Evolutionary conservation across 2,329 filamentous ascomycete species (phyloP), one percentile per base, ranked within the genome.

Genomic region (Xylaria arbuscula): DNA sequence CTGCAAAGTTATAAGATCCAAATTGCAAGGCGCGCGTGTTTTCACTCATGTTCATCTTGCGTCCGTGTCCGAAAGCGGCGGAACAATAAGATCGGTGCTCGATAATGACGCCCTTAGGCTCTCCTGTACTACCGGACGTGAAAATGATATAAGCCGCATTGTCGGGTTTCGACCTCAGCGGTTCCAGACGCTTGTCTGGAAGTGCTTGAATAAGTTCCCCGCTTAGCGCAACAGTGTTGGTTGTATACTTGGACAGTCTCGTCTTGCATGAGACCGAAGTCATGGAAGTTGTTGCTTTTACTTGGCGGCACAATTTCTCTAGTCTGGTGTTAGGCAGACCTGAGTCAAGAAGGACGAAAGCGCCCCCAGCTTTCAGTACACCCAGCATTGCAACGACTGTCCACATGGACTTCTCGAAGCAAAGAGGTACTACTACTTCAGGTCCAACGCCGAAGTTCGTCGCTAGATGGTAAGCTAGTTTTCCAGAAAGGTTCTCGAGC

Each of bases 351-450:
- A 62, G 59, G 38, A 56, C 56, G 3, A 54, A 61, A 24, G 57
- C 63, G 7, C 19, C 50, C 11, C 63, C 63, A 15, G 57, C 28
- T n/a, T 61, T 66, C 11, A 66, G 57, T 5, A 60, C 50, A 19
- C 24, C 56, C 5, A 66, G 50, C 38, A 66, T 55, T 13, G 63
- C 63, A 10, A 66, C 56, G 8, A 40, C n/a, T 38, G 63, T 40
- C 56, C 56, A 61, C 11, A 38, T 17, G 1, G 63, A 61, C 42
- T 60, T 66, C 38, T 56, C 56, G 15, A 66, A 48, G 40, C 48
- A 66, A 15, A 66, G 28, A 3, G 62, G 53, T 24, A 64, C 32
- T 48, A 58, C 15, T 9, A 53, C 50, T 15, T 53, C 50, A 34
- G 50, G 24, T 15, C 50, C 50, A 34, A 53, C 28, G 34, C 28